A percentile compares a stretch with the other conserved stretches of the same genome.
Evolutionary conservation across 2,329 filamentous ascomycete species (phyloP).

Genomic region (Aspergillus awamori): DNA sequence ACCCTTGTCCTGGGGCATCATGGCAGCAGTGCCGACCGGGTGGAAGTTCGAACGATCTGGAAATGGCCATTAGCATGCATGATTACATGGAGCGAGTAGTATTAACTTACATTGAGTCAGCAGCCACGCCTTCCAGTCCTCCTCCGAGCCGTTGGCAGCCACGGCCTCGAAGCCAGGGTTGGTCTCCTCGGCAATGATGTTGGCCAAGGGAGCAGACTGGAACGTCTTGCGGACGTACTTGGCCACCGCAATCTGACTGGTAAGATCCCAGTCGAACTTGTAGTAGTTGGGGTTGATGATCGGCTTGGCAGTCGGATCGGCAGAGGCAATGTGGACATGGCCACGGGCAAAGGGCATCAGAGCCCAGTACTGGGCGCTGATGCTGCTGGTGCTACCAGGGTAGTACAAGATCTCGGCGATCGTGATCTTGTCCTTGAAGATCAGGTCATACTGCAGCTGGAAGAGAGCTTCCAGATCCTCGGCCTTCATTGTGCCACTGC

Average conservation of each 20-base stretch:
- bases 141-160: conserved; percentile 25
- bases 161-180: conserved; percentile 24
- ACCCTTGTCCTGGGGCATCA: conserved; percentile 35
- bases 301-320: conserved; percentile 26
- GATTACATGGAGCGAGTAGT: not conserved
- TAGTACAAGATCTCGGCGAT: conserved; percentile 32
- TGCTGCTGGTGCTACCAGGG: conserved; percentile 18
- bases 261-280: conserved; percentile 29
- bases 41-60: conserved; percentile 36
- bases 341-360: conserved; percentile 38
- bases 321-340: conserved; percentile 30
- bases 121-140: conserved; percentile 29
- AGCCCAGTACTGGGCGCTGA: conserved; percentile 29
- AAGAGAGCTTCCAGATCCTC: conserved; percentile 28
- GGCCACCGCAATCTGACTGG: conserved; percentile 11
- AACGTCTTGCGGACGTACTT: conserved; percentile 28
- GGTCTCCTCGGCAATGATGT: conserved; percentile 23
- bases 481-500: conserved; percentile 26
- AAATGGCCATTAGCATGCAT: not conserved
- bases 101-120: conserved; percentile 27
- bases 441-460: conserved; percentile 32
- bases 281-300: conserved; percentile 38
- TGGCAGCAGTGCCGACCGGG: conserved; percentile 36
- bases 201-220: conserved; percentile 22
- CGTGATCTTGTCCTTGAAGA: conserved; percentile 30